A percentile compares a stretch with the other conserved stretches of the same genome.
These are phyloP conservation scores for Protea cynaroides DNA, from an alignment of 164 flowering plant species.

Conservation along the genomic window DNA sequence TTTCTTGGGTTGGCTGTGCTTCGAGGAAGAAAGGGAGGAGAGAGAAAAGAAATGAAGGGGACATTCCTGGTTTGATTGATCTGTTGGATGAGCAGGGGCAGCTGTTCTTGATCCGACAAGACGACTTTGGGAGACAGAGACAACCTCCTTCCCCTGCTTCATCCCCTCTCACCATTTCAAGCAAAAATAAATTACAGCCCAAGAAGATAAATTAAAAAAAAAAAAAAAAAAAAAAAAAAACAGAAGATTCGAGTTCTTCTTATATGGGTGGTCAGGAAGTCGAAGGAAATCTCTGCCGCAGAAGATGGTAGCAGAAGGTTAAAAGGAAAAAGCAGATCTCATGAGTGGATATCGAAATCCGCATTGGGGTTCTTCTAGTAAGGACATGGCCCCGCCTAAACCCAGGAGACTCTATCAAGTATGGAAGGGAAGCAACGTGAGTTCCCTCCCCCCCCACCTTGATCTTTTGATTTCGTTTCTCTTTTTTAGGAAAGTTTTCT, in stretches of 20 bases:
- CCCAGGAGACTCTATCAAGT: slow-evolving; percentile 60
- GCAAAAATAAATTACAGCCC: not conserved
- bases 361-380: slow-evolving; percentile 1
- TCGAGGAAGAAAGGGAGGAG: not conserved
- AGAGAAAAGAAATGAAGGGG: not conserved
- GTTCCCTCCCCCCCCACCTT: slow-evolving; percentile 14
- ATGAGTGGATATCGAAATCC: not conserved
- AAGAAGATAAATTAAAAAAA: not conserved
- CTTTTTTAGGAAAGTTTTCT: not conserved
- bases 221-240: too few relatives aligned
- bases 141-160: slow-evolving; percentile 4
- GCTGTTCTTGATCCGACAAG: slow-evolving; percentile 8
- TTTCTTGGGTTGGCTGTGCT: not conserved
- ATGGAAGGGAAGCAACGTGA: slow-evolving; percentile 75
- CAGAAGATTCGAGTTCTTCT: not conserved
- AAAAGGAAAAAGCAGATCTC: not conserved
- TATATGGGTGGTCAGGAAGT: not conserved
- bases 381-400: slow-evolving; percentile 23
- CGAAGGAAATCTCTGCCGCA: not conserved
- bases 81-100: slow-evolving; percentile 5
- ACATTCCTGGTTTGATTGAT: not conserved
- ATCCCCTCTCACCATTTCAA: not conserved
- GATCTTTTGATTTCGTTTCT: not conserved
- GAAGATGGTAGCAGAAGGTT: not conserved
- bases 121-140: slow-evolving; percentile 1